A percentile compares a stretch with the other conserved stretches of the same genome.
Conservation (phyloP, 305 asterid species). For the Fraxinus floribunda region DNA sequence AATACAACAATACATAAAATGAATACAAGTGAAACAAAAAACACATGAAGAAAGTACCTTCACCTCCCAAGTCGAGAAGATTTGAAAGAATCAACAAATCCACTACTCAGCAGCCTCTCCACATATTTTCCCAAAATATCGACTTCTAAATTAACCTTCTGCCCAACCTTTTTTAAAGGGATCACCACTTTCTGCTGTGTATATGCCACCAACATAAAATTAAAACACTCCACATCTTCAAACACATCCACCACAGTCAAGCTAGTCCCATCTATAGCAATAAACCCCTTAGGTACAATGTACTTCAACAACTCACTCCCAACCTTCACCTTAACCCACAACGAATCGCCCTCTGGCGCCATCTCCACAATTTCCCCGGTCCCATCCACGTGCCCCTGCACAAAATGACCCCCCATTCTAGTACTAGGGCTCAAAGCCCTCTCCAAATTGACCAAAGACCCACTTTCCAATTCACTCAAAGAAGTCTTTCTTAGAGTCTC, state of each 20-base stretch:
- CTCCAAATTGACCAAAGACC: slow-evolving; percentile 76
- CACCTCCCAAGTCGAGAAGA: slow-evolving; percentile 30
- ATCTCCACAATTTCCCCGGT: slow-evolving; percentile 66
- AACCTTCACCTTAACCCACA: slow-evolving; percentile 78
- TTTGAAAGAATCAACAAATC: slow-evolving; percentile 56
- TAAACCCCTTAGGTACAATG: slow-evolving; percentile 86
- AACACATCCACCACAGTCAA: slow-evolving; percentile 87
- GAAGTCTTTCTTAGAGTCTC: slow-evolving; percentile 81
- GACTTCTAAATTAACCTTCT: slow-evolving; percentile 92
- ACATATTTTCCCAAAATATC: slow-evolving; percentile 93
- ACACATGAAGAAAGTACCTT: slow-evolving; percentile 17
- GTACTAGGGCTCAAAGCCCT: slow-evolving; percentile 80
- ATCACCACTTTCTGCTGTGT: slow-evolving; percentile 80
- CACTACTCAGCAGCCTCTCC: slow-evolving; percentile 70
- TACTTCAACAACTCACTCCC: slow-evolving; percentile 60
- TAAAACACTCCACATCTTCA: slow-evolving; percentile 68
- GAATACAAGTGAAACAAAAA: slow-evolving; percentile 4
- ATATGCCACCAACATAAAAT: slow-evolving; percentile 78
- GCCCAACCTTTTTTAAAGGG: slow-evolving; percentile 74
- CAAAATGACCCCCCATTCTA: slow-evolving; percentile 95
- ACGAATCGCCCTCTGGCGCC: slow-evolving; percentile 68
- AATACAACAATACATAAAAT: neutral
- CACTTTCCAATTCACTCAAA: slow-evolving; percentile 54
- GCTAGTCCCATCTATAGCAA: slow-evolving; percentile 88
- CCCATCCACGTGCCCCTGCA: slow-evolving; percentile 93